Percentiles rank a stretch among this genome's conserved stretches.
Conservation (phyloP, 352 stramenopile genomes). For the Phytophthora podocarpi region DNA sequence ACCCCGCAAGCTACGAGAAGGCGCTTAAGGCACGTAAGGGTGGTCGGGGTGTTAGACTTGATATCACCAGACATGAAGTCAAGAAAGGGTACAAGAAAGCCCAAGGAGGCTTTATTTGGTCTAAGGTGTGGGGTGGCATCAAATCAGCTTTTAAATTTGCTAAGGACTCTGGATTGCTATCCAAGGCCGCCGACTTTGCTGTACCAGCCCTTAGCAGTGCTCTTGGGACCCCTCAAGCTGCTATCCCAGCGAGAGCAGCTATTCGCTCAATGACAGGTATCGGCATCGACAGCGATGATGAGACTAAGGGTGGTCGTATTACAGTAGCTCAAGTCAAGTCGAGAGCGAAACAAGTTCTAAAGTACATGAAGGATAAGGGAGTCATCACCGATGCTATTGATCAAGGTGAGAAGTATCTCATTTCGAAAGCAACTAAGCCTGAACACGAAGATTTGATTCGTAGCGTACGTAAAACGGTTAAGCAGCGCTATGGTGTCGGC, state of each 20-base stretch:
- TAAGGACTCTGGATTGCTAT: slow-evolving; percentile 10
- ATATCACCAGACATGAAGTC: no score
- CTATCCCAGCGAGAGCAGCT: slow-evolving; percentile 13
- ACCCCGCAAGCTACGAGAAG: no score
- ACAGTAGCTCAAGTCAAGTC: slow-evolving; percentile 11
- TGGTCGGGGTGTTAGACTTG: no score
- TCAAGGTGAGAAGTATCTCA: slow-evolving; percentile 11
- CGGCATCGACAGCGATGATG: slow-evolving; percentile 11
- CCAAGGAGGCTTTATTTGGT: slow-evolving; percentile 13
- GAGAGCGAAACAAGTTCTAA: slow-evolving; percentile 6
- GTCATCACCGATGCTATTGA: slow-evolving; percentile 7
- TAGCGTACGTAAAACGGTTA: background rate
- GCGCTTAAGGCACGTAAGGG: no score
- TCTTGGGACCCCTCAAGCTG: slow-evolving; percentile 1
- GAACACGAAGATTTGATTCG: background rate
- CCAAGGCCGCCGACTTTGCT: slow-evolving; percentile 2
- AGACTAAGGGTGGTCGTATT: slow-evolving; percentile 3
- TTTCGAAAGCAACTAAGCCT: slow-evolving; percentile 7
- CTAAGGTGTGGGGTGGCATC: slow-evolving; percentile 20
- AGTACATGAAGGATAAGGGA: slow-evolving; percentile 21
- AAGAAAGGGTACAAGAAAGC: slow-evolving; percentile 2
- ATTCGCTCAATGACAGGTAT: slow-evolving; percentile 13
- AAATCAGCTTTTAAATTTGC: slow-evolving; percentile 22
- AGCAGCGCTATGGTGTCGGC: slow-evolving; percentile 12
- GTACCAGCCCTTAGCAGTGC: slow-evolving; percentile 8